Base-by-base conservation (phyloP, 2,329 filamentous ascomycete species). In the Cladophialophora bantiana region DNA sequence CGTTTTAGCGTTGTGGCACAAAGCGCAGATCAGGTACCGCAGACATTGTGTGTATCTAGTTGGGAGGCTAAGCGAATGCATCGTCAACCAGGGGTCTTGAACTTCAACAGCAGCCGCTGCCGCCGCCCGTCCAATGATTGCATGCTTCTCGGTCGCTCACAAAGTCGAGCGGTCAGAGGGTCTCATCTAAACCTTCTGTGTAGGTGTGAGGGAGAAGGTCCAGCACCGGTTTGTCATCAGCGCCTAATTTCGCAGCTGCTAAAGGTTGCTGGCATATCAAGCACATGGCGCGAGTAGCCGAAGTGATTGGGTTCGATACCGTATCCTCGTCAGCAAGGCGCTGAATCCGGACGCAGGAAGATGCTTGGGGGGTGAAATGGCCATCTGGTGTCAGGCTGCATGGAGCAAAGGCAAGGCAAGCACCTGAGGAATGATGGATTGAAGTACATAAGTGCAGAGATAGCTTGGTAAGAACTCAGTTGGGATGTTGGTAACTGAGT, bases 1-100 rank as follows among this genome's bases (percentile, higher is more conserved):
- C 45, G 40, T 31, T 54, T 52, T 38, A 38, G 32, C n/a, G 10
- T 53, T 53, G n/a, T 35, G 18, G 20, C 20, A n/a, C 45, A 50
- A 26, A 40, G 7, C n/a, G 59, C 20, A 53, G 31, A 61, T 54
- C 45, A 53, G 35, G 52, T 38, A 38, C 59, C 59, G 48, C 50
- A 40, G 34, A 34, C 40, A 40, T 38, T 18, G 10, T 18, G 34
- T 12, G 10, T 31, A 31, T 50, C 45, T 50, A 18, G 45, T 50
- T 20, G 42, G n/a, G 34, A 18, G 40, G 36, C 40, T 50, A 18
- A 50, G 57, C 57, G 48, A 61, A 54, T 38, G 36, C 12, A 13
- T 40, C 48, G 38, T 53, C 36, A 45, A 50, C n/a, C 34, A 61
- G 59, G 36, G 31, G 31, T 35, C n/a, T 15, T 36, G 13, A 38